Conservation (phyloP, 208 protist species). For the Kentomonas sorsogonicus region DNA sequence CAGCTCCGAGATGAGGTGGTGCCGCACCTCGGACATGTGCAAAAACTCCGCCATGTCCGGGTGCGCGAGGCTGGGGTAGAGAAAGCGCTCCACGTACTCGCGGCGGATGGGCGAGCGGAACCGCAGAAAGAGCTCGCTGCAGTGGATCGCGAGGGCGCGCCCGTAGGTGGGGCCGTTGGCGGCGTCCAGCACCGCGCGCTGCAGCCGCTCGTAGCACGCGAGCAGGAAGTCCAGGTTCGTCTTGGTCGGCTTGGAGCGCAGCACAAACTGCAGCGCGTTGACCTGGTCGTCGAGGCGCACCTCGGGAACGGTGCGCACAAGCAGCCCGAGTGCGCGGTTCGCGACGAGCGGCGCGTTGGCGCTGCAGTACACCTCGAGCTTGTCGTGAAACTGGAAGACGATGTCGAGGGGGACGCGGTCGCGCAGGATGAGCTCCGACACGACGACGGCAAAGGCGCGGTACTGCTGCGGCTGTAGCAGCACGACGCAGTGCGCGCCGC, state of each 20-base stretch:
- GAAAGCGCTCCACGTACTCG: slow-evolving; percentile 84
- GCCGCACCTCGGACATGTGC: slow-evolving; percentile 55
- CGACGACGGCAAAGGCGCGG: slow-evolving; percentile 68
- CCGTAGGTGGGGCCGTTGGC: slow-evolving; percentile 59
- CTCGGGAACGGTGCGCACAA: slow-evolving; percentile 64
- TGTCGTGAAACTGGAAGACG: slow-evolving; percentile 82
- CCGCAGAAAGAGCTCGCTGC: slow-evolving; percentile 82
- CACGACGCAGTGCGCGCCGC: slow-evolving; percentile 74
- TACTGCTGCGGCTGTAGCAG: slow-evolving; percentile 79
- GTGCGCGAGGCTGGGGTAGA: slow-evolving; percentile 83
- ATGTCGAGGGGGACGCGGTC: slow-evolving; percentile 61
- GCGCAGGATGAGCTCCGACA: slow-evolving; percentile 47
- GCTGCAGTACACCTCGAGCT: slow-evolving; percentile 62
- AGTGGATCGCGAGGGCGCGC: slow-evolving; percentile 79
- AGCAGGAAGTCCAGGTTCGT: slow-evolving; percentile 88
- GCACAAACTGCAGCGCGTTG: slow-evolving; percentile 69
- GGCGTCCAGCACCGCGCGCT: slow-evolving; percentile 64
- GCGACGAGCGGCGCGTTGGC: slow-evolving; percentile 67
- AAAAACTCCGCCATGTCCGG: slow-evolving; percentile 70
- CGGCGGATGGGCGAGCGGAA: slow-evolving; percentile 88
- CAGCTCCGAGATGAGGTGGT: slow-evolving; percentile 70
- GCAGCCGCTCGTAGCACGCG: slow-evolving; percentile 85
- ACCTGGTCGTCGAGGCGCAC: slow-evolving; percentile 79
- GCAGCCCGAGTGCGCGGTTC: slow-evolving; percentile 71
- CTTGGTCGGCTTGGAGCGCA: slow-evolving; percentile 60